Percentiles rank a stretch among this genome's conserved stretches.
Conservation (phyloP, 441 rosid genomes). For the Erodium texanum region DNA sequence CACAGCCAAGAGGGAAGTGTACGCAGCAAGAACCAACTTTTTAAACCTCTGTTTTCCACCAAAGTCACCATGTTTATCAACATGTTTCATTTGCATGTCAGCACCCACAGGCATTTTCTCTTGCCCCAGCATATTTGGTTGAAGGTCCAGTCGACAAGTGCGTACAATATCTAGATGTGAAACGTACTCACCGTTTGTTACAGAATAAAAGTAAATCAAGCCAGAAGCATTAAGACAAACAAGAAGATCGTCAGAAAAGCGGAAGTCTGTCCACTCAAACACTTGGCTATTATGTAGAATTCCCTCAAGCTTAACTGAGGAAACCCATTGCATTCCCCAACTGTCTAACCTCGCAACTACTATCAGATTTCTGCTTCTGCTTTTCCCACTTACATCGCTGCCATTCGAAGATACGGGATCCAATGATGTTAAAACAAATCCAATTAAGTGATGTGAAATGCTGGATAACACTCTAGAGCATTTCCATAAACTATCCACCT, state of each 20-base stretch:
- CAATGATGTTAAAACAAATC: conserved; percentile 53
- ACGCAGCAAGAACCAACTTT: conserved; percentile 60
- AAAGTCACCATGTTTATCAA: conserved; percentile 16
- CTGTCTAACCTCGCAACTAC: conserved; percentile 54
- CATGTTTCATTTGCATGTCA: conserved; percentile 27
- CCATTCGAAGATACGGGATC: conserved; percentile 30
- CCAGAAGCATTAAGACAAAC: conserved; percentile 79
- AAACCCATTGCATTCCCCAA: conserved; percentile 79
- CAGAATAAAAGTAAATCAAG: conserved; percentile 47
- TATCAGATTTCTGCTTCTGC: conserved; percentile 32
- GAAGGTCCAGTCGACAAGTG: conserved; percentile 40
- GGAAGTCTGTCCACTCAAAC: conserved; percentile 71
- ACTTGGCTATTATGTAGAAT: conserved; percentile 28
- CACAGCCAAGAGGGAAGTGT: conserved; percentile 69
- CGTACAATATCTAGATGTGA: conserved; percentile 48
- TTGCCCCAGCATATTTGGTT: conserved; percentile 25
- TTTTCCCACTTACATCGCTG: conserved; percentile 30
- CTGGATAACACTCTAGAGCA: conserved; percentile 78
- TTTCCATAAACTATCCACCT: conserved; percentile 33
- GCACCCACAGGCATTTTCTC: conserved; percentile 22
- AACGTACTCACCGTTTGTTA: conserved; percentile 58
- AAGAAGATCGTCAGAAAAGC: conserved; percentile 70
- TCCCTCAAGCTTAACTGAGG: conserved; percentile 53
- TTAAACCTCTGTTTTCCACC: conserved; percentile 49
- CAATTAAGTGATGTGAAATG: conserved; percentile 60